phyloP scores from a whole-genome alignment of 1,284 basidiomycete genomes.

The Peniophora sp. region DNA sequence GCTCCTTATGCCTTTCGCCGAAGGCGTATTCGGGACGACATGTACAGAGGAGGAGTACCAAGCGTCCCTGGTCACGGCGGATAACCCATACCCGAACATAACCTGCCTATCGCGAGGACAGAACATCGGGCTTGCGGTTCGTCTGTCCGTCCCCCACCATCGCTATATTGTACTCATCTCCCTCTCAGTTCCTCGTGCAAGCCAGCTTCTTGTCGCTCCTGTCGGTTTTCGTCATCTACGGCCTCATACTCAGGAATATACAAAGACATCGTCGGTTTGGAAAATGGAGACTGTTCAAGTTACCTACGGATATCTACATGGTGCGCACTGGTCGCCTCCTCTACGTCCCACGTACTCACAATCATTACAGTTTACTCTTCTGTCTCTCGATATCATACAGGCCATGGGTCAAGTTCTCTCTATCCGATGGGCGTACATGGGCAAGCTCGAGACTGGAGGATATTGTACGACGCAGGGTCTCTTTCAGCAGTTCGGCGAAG shows the following conservation, averaged over 20 bases:
- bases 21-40: constrained; percentile 6
- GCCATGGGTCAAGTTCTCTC: constrained; percentile 9
- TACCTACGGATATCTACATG: constrained; percentile 6
- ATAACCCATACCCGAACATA: constrained; percentile 1
- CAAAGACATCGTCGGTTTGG: constrained; percentile 3
- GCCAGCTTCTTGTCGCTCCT: constrained; percentile 6
- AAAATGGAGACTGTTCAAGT: constrained; percentile 7
- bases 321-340: background rate
- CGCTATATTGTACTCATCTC: background rate
- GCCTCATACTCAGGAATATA: constrained; percentile 6
- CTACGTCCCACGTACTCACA: too few species aligned
- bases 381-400: constrained; percentile 12
- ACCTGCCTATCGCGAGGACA: constrained; percentile 8
- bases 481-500: constrained; percentile 42
- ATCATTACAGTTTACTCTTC: constrained; percentile 9
- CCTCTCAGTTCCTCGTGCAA: constrained; percentile 7
- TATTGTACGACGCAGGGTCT: constrained; percentile 38
- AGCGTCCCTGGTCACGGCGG: background rate
- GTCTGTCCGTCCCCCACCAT: background rate
- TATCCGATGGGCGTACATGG: constrained; percentile 10
- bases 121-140: constrained; percentile 8
- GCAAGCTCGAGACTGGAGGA: constrained; percentile 16
- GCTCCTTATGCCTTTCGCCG: background rate
- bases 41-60: constrained; percentile 8
- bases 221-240: background rate